phyloP scores from a whole-genome alignment of 2,329 filamentous ascomycete genomes.

The Sporothrix inflata region DNA sequence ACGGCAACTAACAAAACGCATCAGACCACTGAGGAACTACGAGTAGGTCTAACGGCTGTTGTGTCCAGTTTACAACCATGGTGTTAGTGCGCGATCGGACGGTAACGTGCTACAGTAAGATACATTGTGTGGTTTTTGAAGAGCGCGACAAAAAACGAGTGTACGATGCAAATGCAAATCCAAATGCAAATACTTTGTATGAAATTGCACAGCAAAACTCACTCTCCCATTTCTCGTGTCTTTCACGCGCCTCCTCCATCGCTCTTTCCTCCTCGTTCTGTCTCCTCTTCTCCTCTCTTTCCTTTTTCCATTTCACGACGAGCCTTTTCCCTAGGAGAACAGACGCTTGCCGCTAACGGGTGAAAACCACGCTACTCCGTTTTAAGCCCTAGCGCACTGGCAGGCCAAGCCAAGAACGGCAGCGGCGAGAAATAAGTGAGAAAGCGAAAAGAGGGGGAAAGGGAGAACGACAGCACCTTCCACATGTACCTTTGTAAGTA shows the following conservation, averaged over 20 bases:
- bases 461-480: too few relatives aligned
- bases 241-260: not conserved
- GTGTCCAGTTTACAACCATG: not conserved
- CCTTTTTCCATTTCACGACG: not conserved
- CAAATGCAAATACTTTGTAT: too few relatives aligned
- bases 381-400: constrained; percentile 28
- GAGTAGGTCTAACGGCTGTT: not conserved
- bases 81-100: not conserved
- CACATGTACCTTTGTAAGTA: not conserved
- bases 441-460: constrained; percentile 17
- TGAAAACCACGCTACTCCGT: constrained; percentile 20
- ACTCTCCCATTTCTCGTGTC: not conserved
- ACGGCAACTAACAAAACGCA: not conserved
- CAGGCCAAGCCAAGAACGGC: constrained; percentile 5
- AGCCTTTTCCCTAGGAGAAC: not conserved
- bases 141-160: too few relatives aligned
- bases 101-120: not conserved
- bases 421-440: not conserved
- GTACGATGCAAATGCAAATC: too few relatives aligned
- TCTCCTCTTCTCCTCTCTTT: not conserved
- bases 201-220: too few relatives aligned
- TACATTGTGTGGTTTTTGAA: too few relatives aligned
- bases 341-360: not conserved
- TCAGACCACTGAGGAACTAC: not conserved
- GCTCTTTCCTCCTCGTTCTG: constrained; percentile 7